Percentiles rank a stretch among this genome's conserved stretches.
These are phyloP conservation scores for Taphrina deformans DNA, from an alignment of 1,139 yeast species.

Conservation along the genomic window DNA sequence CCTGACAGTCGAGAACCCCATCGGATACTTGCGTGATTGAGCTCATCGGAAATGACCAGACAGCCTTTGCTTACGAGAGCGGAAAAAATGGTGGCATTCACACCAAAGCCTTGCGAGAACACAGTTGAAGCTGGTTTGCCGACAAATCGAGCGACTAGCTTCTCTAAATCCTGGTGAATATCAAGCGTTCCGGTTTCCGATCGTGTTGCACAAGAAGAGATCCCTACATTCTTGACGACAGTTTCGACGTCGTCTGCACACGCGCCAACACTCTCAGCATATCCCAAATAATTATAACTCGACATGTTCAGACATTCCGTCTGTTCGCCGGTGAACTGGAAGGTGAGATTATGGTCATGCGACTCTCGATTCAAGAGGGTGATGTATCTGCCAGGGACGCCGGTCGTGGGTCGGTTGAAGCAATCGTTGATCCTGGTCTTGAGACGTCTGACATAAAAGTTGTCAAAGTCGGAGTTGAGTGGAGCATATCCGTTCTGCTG, in stretches of 20 bases:
- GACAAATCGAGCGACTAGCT: conserved; percentile 74
- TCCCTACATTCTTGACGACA: conserved; percentile 66
- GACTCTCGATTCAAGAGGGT: conserved; percentile 75
- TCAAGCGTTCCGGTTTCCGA: conserved; percentile 72
- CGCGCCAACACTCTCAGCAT: conserved; percentile 90
- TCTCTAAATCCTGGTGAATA: conserved; percentile 72
- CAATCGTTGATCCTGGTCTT: conserved; percentile 90
- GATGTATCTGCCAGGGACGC: conserved; percentile 93
- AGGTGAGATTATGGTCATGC: conserved; percentile 59
- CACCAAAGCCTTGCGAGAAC: conserved; percentile 93
- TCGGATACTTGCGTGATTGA: conserved; percentile 93
- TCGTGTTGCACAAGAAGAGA: conserved; percentile 78
- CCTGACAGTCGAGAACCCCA: conserved; percentile 93
- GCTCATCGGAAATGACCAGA: conserved; percentile 86
- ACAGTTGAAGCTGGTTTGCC: conserved; percentile 88
- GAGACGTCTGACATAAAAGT: conserved; percentile 87
- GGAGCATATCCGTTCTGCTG: conserved; percentile 94
- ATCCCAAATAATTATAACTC: conserved; percentile 91
- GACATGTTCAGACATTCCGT: conserved; percentile 81
- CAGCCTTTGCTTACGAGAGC: conserved; percentile 83
- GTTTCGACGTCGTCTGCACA: conserved; percentile 80
- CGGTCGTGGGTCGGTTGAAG: conserved; percentile 91
- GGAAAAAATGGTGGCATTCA: conserved; percentile 87
- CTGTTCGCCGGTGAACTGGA: conserved; percentile 69
- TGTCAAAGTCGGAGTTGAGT: conserved; percentile 89